Evolutionary conservation across 257 asterid genomes (phyloP), one percentile per base, ranked within the genome.

Genomic region (Jacaranda mimosifolia): DNA sequence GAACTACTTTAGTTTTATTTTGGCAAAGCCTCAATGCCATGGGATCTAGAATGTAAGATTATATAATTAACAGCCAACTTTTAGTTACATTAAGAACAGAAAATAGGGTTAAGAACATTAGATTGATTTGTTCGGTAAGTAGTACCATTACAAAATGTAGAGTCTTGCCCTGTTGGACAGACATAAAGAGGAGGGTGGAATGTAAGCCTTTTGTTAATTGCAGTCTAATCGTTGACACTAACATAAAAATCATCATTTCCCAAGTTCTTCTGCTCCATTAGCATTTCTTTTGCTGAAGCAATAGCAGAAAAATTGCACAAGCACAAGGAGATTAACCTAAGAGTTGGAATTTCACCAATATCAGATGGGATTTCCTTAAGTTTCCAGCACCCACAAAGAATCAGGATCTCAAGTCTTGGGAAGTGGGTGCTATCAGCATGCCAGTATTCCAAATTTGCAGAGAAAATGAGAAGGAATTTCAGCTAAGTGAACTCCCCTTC

Each of bases 401-500:
- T 17, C 26, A n/a, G 21, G 9, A 4, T 53, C 21, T 53, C 10
- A 1, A 53, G 21, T n/a, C 9, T 17, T 4, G 26, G 26, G 5
- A 15, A 53, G 32, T 53, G 21, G 10, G 6, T 5, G 6, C 60
- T 53, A 2, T 15, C 60, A 53, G 21, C 60, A 0, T 4, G 60
- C 21, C 26, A 17, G 60, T 15, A 7, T 6, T 53, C 26, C 26
- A 53, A 6, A 7, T 15, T 52, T 53, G 60, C 1, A 1, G 60
- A 53, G 2, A 10, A 53, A 53, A 53, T 53, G n/a, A 53, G 26
- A 3, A 53, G 60, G 60, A 53, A 51, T 12, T 51, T 12, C 56
- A 51, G 59, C 26, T 18, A 11, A 36, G 14, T 10, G 53, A 65
- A 65, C 53, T 65, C 52, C 14, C 26, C 71, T 42, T 65, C 71